These are phyloP conservation scores for Boletus huronensis DNA, from an alignment of 768 basidiomycete genomes.

Conservation along the genomic window DNA sequence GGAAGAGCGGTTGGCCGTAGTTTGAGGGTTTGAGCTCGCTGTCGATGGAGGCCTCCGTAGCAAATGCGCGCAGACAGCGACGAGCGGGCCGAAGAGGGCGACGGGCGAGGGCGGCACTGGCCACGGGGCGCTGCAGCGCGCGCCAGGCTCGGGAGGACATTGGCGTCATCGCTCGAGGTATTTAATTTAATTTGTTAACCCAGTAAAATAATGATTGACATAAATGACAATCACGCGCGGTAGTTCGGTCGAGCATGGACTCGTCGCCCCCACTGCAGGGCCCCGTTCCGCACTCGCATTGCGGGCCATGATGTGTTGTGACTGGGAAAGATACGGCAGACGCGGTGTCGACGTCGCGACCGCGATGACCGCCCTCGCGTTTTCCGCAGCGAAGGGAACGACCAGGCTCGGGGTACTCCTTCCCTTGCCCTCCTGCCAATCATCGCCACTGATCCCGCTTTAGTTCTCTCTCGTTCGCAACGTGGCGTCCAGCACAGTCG, in stretches of 20 bases:
- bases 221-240: constrained; percentile 20
- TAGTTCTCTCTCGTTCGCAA: constrained; percentile 70
- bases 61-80: constrained; percentile 25
- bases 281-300: not conserved
- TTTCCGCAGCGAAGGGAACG: constrained; percentile 60
- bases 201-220: not conserved
- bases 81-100: not conserved
- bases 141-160: constrained; percentile 24
- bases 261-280: constrained; percentile 13
- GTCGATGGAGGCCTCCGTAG: constrained; percentile 30
- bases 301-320: constrained; percentile 25
- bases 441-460: constrained; percentile 3
- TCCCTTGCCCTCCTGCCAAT: constrained; percentile 3
- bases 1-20: constrained; percentile 75
- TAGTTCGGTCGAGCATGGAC: constrained; percentile 16
- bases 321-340: constrained; percentile 45
- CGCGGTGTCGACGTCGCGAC: constrained; percentile 67
- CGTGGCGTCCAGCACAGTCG: constrained; percentile 55
- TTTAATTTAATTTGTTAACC: not conserved
- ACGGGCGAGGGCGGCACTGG: not conserved
- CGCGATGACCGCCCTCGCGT: constrained; percentile 58
- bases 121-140: constrained; percentile 7
- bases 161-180: constrained; percentile 1
- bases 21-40: constrained; percentile 58
- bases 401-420: constrained; percentile 65